Evolutionary conservation across 2,329 filamentous ascomycete genomes (phyloP).

Genomic region (Amauroascus verrucosus): DNA sequence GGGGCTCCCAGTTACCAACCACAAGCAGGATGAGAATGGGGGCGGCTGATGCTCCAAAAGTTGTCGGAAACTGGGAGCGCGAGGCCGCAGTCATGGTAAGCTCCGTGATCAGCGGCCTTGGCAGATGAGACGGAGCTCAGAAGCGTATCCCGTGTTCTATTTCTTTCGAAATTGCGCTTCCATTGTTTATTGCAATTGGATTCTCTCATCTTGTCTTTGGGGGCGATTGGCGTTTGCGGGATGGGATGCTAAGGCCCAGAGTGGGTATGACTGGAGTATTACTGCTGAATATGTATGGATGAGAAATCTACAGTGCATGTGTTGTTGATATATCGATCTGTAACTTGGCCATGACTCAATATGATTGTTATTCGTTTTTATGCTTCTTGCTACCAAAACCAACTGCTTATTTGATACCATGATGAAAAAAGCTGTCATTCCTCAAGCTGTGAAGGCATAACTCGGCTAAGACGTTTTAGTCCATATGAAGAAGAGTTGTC

Average conservation of each 20-base stretch:
- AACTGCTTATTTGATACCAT: too few relatives aligned
- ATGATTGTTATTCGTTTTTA: background rate
- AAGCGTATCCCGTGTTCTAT: too few relatives aligned
- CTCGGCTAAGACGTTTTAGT: too few relatives aligned
- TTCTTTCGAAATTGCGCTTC: background rate
- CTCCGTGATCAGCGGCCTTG: conserved; percentile 57
- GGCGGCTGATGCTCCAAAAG: conserved; percentile 34
- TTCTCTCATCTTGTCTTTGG: background rate
- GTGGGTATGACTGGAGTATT: background rate
- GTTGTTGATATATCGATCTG: background rate
- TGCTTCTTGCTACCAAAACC: too few relatives aligned
- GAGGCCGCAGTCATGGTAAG: conserved; percentile 93
- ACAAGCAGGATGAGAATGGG: conserved; percentile 22
- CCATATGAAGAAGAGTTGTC: too few relatives aligned
- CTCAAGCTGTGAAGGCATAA: too few relatives aligned
- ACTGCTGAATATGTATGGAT: background rate
- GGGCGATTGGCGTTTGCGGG: background rate
- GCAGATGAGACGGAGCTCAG: conserved; percentile 19
- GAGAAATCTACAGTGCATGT: background rate
- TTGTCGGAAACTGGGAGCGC: conserved; percentile 61
- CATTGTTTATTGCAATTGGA: background rate
- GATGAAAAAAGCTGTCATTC: too few relatives aligned
- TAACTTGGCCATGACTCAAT: background rate
- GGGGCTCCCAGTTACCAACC: conserved; percentile 60
- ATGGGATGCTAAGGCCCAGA: background rate